phyloP scores from a whole-genome alignment of 1,139 yeast genomes.

The Hemisphaericaspora xylanilytica region DNA sequence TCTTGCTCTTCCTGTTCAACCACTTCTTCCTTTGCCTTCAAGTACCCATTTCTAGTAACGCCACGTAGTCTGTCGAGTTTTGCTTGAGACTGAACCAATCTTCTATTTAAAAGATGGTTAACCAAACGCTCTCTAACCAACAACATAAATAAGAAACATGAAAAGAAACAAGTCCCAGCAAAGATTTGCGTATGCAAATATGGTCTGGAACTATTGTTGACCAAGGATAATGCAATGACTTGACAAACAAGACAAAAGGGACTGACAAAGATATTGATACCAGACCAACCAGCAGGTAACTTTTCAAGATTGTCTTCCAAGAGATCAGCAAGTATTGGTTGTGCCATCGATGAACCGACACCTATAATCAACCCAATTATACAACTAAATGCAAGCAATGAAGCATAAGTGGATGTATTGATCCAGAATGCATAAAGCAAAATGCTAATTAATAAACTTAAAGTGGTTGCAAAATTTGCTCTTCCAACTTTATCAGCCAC shows the following conservation, averaged over 20 bases:
- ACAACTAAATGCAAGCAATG: constrained; percentile 53
- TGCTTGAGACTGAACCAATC: constrained; percentile 14
- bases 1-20: constrained; percentile 13
- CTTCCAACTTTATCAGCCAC: constrained; percentile 60
- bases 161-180: constrained; percentile 49
- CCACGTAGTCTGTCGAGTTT: constrained; percentile 8
- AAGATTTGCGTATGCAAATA: constrained; percentile 60
- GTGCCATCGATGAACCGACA: constrained; percentile 61
- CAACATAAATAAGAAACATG: constrained; percentile 26
- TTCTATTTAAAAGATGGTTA: constrained; percentile 16
- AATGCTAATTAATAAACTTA: constrained; percentile 32
- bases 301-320: constrained; percentile 39
- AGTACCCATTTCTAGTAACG: constrained; percentile 10
- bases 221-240: constrained; percentile 47
- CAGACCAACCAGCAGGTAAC: constrained; percentile 61
- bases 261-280: constrained; percentile 48
- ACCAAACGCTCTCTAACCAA: constrained; percentile 34
- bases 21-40: constrained; percentile 8
- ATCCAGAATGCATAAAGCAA: constrained; percentile 53
- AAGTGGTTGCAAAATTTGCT: constrained; percentile 43
- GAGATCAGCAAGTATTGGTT: constrained; percentile 59
- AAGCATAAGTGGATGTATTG: constrained; percentile 48
- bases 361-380: constrained; percentile 58
- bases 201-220: constrained; percentile 37
- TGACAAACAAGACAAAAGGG: constrained; percentile 48